phyloP scores from a whole-genome alignment of 2,329 filamentous ascomycete genomes.

The Aspergillus thermomutatus region DNA sequence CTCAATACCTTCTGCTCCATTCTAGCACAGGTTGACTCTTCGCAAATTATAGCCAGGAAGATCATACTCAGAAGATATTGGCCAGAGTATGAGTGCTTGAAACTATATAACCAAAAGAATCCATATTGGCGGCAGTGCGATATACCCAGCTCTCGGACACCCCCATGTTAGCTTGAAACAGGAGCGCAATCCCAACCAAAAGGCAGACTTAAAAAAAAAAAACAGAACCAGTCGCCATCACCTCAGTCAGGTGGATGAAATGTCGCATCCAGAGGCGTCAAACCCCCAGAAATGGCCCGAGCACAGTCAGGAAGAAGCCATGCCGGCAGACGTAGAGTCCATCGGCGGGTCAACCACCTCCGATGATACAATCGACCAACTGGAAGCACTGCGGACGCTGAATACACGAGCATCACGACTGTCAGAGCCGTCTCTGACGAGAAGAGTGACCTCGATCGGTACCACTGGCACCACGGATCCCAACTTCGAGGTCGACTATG shows the following conservation, averaged over 20 bases:
- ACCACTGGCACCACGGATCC: slow-evolving; percentile 49
- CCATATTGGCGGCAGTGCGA: neutral
- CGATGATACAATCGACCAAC: slow-evolving; percentile 23
- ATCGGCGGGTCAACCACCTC: slow-evolving; percentile 27
- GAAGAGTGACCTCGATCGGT: slow-evolving; percentile 43
- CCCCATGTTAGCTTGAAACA: neutral
- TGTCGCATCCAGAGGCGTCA: slow-evolving; percentile 11
- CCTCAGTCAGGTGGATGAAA: slow-evolving; percentile 15
- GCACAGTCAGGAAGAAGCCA: slow-evolving; percentile 11
- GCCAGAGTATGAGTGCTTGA: neutral
- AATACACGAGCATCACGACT: slow-evolving; percentile 28
- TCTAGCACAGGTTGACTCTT: too few species aligned
- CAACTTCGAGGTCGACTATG: slow-evolving; percentile 72
- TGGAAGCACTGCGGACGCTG: slow-evolving; percentile 25
- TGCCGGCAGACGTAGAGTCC: slow-evolving; percentile 21
- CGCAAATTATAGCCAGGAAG: too few species aligned
- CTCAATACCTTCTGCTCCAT: too few species aligned
- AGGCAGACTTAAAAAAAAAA: neutral
- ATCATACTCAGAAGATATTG: too few species aligned
- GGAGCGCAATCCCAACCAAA: neutral
- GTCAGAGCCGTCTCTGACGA: slow-evolving; percentile 35
- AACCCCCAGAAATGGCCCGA: slow-evolving; percentile 20
- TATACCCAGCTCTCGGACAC: neutral
- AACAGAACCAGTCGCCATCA: neutral
- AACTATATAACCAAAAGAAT: neutral